Percentiles rank a stretch among this genome's conserved stretches.
Conservation (phyloP, 1,284 basidiomycete species). For the Heterobasidion occidentale region DNA sequence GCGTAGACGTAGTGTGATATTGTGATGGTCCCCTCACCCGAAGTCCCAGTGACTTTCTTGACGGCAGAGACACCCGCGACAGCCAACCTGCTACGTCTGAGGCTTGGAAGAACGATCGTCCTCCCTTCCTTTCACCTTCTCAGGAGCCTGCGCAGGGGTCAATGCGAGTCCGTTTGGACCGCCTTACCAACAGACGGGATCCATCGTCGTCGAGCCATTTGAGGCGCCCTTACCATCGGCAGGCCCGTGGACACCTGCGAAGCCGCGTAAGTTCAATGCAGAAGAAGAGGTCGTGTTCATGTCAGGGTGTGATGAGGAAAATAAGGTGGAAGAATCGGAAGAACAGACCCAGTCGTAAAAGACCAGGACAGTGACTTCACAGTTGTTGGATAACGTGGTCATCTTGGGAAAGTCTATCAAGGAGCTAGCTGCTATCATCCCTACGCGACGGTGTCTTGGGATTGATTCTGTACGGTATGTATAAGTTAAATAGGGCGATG, state of each 20-base stretch:
- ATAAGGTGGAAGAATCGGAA: constrained; percentile 10
- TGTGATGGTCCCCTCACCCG: too few species aligned
- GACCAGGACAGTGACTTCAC: constrained; percentile 52
- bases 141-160: too few species aligned
- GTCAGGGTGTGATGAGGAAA: constrained; percentile 44
- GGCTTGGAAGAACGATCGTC: too few species aligned
- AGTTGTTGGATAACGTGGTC: constrained; percentile 89
- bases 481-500: constrained; percentile 24
- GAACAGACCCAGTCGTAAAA: constrained; percentile 24
- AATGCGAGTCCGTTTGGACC: constrained; percentile 70
- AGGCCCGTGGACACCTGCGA: constrained; percentile 56
- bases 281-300: constrained; percentile 66
- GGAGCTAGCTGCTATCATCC: constrained; percentile 84
- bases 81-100: too few species aligned
- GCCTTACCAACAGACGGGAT: constrained; percentile 77
- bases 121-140: too few species aligned
- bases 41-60: too few species aligned
- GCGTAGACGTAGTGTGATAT: too few species aligned
- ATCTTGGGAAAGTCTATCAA: constrained; percentile 94
- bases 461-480: constrained; percentile 78
- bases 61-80: too few species aligned
- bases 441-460: constrained; percentile 78
- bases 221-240: constrained; percentile 50
- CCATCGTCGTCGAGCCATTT: constrained; percentile 69
- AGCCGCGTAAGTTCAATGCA: constrained; percentile 39